Conservation (phyloP, 2,329 filamentous ascomycete genomes). For the Pleomassaria siparia region DNA sequence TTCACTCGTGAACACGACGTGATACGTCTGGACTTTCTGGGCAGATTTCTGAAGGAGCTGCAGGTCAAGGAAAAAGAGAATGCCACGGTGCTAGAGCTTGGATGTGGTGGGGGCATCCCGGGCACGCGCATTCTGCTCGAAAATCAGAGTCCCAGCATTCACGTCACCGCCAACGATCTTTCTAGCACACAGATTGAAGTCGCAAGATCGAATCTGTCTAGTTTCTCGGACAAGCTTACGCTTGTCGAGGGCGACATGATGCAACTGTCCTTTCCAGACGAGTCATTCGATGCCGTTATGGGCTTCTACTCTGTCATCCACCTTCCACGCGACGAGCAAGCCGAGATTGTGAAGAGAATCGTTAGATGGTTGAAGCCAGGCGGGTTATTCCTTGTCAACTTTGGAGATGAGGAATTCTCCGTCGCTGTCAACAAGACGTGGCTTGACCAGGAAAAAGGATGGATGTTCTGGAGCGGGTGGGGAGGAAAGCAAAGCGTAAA, state of each 20-base stretch:
- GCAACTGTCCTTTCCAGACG: constrained; percentile 34
- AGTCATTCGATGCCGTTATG: constrained; percentile 52
- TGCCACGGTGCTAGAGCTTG: constrained; percentile 25
- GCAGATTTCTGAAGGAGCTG: constrained; percentile 18
- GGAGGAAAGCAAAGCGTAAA: constrained; percentile 35
- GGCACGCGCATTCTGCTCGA: constrained; percentile 27
- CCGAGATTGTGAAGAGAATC: constrained; percentile 48
- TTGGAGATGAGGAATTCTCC: constrained; percentile 40
- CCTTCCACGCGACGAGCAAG: constrained; percentile 55
- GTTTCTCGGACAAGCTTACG: constrained; percentile 9
- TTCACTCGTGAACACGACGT: constrained; percentile 22
- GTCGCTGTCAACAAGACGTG: constrained; percentile 23
- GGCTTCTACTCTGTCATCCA: constrained; percentile 60
- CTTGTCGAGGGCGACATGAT: constrained; percentile 48
- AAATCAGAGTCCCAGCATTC: constrained; percentile 16
- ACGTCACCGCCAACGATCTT: constrained; percentile 48
- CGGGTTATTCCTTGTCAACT: constrained; percentile 46
- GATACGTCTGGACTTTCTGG: constrained; percentile 24
- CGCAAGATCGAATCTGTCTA: constrained; percentile 24
- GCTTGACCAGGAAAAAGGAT: constrained; percentile 36
- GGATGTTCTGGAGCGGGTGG: constrained; percentile 48
- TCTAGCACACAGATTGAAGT: constrained; percentile 44
- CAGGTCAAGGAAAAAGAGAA: neutral
- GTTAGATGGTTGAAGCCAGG: constrained; percentile 54
- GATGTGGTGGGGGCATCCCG: constrained; percentile 34